Evolutionary conservation across 2,329 filamentous ascomycete genomes (phyloP), one percentile per base, ranked within the genome.

Genomic region (Diaporthe sp.): DNA sequence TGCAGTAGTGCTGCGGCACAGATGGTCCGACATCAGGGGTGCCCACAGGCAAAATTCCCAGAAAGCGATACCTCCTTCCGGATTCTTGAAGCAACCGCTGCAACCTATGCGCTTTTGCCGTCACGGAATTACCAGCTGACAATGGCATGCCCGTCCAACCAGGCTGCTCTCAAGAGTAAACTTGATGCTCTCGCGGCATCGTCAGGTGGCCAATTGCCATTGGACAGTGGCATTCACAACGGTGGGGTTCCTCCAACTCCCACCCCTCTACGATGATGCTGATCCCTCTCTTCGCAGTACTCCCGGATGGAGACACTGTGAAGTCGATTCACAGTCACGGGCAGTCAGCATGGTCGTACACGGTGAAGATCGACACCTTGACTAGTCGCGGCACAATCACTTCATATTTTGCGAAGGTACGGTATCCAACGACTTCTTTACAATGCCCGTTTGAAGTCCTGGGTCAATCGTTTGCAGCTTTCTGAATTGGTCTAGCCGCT

Each of bases 321-420:
- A 44, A 67, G 12, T 73, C 62, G 34, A 57, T 76, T 1, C 53
- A 71, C 17, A 61, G 39, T 31, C 74, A 71, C 25, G 75, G 75
- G 13, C 58, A 49, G 2, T 74, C 73, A 25, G 77, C 74, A 12
- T 77, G 72, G 71, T 76, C 76, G 0, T 55, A 73, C 34, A 76
- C 77, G 12, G 57, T 76, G 0, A 73, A 71, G 37, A 49, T 77
- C 28, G 57, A 53, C 9, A n/a, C 17, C 1, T 34, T 57, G 7
- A 10, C 28, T 15, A 31, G 42, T 12, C 55, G 51, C 13, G 15
- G 4, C 0, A 10, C 15, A 15, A 4, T n/a, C 19, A 17, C 17
- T 7, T 34, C 39, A 60, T 60, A 60, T 39, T 60, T 60, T 39
- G 19, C 34, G 4, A 60, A 60, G 34, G 57, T 60, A 13, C 13